Base-by-base conservation (phyloP, 352 stramenopile species). In the Aphanomyces cochlioides region DNA sequence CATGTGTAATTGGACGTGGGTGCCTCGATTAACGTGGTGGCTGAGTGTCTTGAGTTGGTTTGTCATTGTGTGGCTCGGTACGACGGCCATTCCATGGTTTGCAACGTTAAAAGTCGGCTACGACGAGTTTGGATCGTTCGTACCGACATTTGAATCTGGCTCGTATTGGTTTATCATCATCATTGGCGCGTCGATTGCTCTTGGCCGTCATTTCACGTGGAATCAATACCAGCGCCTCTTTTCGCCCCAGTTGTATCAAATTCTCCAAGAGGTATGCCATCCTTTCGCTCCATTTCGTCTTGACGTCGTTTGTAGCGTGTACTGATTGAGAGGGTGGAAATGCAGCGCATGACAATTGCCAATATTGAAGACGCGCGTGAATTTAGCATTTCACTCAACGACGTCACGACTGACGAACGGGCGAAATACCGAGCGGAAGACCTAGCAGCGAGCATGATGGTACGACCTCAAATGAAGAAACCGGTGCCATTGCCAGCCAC, bases 221-320 rank as follows among this genome's bases (percentile, higher is more conserved):
- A 93, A 92, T 67, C 66, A 90, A 60, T 93, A 90, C 75, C 82
- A 92, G 74, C 84, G 85, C 0, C 82, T 84, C 13, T 93, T 93
- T 74, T 77, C 87, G 57, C 85, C 85, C 0, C 80, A 90, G 66
- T 65, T 88, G 12, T 80, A 78, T 38, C 85, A 93, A 47, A 77
- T 92, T 43, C 72, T 93, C 21, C 82, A 90, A 58, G 85, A 90
- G 71, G 81, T 81, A 19, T 8, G 50, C 21, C 19, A 2, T 3
- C 78, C 88, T 59, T 67, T 75, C 17, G 67, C 77, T 47, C 67
- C 45, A 36, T 75, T 70, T 34, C 5, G 38, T 10, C n/a, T n/a
- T 45, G 7, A 45, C n/a, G 28, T 64, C 8, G 2, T 64, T 5
- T 64, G 5, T 66, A 66, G 57, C n/a, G 15, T 12, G 64, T 70